These are phyloP conservation scores for Neofusicoccum parvum DNA, from an alignment of 2,329 filamentous ascomycete species.

Conservation along the genomic window DNA sequence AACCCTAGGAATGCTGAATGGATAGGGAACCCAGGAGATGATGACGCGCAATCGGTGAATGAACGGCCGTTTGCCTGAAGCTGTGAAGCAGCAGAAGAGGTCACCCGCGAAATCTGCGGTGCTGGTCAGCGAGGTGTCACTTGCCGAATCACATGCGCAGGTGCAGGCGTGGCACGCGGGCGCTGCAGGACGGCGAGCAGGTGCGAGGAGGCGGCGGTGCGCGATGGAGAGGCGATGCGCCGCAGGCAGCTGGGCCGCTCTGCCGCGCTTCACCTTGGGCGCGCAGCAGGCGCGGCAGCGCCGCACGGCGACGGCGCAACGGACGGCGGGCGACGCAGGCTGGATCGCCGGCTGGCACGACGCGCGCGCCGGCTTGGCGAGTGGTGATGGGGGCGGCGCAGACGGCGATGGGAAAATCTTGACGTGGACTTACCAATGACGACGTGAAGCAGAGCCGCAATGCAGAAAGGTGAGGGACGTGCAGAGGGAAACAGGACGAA, in stretches of 20 bases:
- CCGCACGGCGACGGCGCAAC: background rate
- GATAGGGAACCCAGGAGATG: slow-evolving; percentile 31
- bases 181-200: background rate
- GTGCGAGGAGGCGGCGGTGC: background rate
- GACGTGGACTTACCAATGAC: slow-evolving; percentile 24
- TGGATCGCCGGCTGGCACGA: background rate
- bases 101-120: slow-evolving; percentile 34
- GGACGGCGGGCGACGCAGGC: background rate
- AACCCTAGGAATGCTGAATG: slow-evolving; percentile 25
- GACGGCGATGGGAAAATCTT: slow-evolving; percentile 20
- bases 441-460: slow-evolving; percentile 27
- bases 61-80: slow-evolving; percentile 34
- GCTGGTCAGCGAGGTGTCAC: slow-evolving; percentile 30
- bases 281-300: background rate
- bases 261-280: background rate
- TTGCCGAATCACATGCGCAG: slow-evolving; percentile 35
- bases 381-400: slow-evolving; percentile 9
- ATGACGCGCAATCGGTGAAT: slow-evolving; percentile 33
- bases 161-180: slow-evolving; percentile 32
- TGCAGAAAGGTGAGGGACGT: slow-evolving; percentile 28
- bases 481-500: slow-evolving; percentile 30
- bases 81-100: slow-evolving; percentile 29
- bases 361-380: background rate
- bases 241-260: slow-evolving; percentile 3
- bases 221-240: slow-evolving; percentile 16